A percentile compares a stretch with the other conserved stretches of the same genome.
Conservation (phyloP, 208 protist species). For the Trypanosoma mega region DNA sequence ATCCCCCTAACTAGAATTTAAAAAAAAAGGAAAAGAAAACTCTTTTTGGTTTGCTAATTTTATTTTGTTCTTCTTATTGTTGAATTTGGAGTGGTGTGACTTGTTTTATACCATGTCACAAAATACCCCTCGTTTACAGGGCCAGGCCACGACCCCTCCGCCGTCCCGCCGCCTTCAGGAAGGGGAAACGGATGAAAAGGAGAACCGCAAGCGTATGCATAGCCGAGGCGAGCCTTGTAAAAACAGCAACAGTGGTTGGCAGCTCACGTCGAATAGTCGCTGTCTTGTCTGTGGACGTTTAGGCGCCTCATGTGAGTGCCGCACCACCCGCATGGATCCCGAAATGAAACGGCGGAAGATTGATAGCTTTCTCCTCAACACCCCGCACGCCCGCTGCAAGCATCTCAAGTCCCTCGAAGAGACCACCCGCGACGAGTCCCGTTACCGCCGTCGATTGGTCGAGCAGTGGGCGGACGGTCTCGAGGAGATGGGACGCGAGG, state of each 20-base stretch:
- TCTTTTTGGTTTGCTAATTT: too few relatives aligned
- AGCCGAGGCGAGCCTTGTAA: conserved; percentile 17
- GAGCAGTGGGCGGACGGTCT: conserved; percentile 34
- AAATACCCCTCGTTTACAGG: background rate
- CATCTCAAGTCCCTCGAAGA: conserved; percentile 49
- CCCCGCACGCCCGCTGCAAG: conserved; percentile 77
- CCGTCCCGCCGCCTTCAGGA: background rate
- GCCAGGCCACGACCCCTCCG: background rate
- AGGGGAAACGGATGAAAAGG: conserved; percentile 17
- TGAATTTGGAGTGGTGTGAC: too few relatives aligned
- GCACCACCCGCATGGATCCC: conserved; percentile 46
- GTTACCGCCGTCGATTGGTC: conserved; percentile 39
- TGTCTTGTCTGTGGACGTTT: conserved; percentile 69
- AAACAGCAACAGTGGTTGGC: conserved; percentile 40
- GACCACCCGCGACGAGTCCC: conserved; percentile 43
- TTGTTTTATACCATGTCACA: too few relatives aligned
- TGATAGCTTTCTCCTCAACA: conserved; percentile 64
- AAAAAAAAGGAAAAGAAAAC: too few relatives aligned
- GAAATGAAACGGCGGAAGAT: conserved; percentile 46
- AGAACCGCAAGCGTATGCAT: conserved; percentile 22
- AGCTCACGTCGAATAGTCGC: conserved; percentile 63
- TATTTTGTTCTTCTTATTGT: too few relatives aligned
- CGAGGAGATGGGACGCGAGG: conserved; percentile 17
- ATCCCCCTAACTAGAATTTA: too few relatives aligned
- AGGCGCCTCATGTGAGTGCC: conserved; percentile 35